Percentiles rank a stretch among this genome's conserved stretches.
These are phyloP conservation scores for Wickerhamomyces xylosicus DNA, from an alignment of 805 yeast species.

Conservation along the genomic window DNA sequence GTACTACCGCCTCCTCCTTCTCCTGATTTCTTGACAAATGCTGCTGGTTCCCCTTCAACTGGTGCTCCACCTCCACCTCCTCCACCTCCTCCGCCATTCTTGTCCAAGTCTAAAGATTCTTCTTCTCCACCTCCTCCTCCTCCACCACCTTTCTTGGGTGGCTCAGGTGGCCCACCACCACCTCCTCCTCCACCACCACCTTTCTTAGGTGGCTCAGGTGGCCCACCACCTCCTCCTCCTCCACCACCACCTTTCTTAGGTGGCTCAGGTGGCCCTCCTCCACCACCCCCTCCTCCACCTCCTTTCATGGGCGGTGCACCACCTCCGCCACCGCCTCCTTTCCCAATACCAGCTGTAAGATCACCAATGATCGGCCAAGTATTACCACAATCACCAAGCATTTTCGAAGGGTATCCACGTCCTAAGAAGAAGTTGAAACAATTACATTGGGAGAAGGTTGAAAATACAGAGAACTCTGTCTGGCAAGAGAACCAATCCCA, in stretches of 20 bases:
- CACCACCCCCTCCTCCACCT: conserved; percentile 12
- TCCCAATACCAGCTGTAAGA: conserved; percentile 7
- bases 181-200: conserved; percentile 10
- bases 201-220: background rate
- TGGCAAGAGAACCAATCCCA: conserved; percentile 45
- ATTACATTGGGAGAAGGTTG: conserved; percentile 75
- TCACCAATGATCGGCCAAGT: conserved; percentile 13
- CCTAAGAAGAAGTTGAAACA: conserved; percentile 59
- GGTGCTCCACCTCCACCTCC: conserved; percentile 21
- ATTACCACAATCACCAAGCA: conserved; percentile 20
- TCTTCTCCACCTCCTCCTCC: conserved; percentile 18
- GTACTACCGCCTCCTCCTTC: conserved; percentile 9
- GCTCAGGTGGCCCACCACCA: conserved; percentile 5
- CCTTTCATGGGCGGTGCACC: conserved; percentile 6
- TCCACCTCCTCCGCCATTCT: conserved; percentile 26
- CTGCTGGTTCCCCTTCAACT: conserved; percentile 23
- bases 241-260: conserved; percentile 5
- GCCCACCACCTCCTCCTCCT: conserved; percentile 19
- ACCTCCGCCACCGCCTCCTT: conserved; percentile 10
- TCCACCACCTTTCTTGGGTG: conserved; percentile 1
- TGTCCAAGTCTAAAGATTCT: conserved; percentile 19
- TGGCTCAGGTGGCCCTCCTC: conserved; percentile 2
- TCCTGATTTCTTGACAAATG: conserved; percentile 1
- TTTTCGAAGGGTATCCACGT: conserved; percentile 26
- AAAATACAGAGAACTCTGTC: conserved; percentile 45